A percentile compares a stretch with the other conserved stretches of the same genome.
Evolutionary conservation across 805 yeast species (phyloP).

Genomic region (Debaryomyces hansenii): DNA sequence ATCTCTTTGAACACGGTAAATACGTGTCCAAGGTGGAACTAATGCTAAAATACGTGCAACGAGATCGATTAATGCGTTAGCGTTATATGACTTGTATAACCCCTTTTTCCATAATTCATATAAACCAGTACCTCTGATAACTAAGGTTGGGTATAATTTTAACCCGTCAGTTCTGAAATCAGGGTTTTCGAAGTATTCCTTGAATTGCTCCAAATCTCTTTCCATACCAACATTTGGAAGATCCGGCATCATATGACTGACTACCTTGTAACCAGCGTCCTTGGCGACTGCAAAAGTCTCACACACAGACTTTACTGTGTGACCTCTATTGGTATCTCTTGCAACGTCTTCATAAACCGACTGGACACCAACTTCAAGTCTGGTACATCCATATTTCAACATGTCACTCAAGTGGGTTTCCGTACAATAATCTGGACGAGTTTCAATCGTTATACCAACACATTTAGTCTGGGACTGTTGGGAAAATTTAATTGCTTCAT

Average conservation of each 20-base stretch:
- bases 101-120: slow-evolving; percentile 98
- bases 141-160: slow-evolving; percentile 92
- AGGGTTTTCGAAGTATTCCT: slow-evolving; percentile 96
- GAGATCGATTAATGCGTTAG: slow-evolving; percentile 88
- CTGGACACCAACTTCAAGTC: slow-evolving; percentile 96
- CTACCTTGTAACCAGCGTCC: slow-evolving; percentile 97
- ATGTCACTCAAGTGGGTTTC: slow-evolving; percentile 93
- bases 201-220: slow-evolving; percentile 92
- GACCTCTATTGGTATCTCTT: slow-evolving; percentile 96
- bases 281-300: slow-evolving; percentile 95
- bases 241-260: slow-evolving; percentile 99
- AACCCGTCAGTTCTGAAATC: slow-evolving; percentile 96
- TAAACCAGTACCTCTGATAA: slow-evolving; percentile 94
- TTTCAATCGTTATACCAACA: slow-evolving; percentile 97
- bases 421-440: slow-evolving; percentile 98
- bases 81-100: slow-evolving; percentile 88
- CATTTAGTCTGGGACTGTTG: slow-evolving; percentile 96
- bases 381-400: slow-evolving; percentile 94
- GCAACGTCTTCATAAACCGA: slow-evolving; percentile 98
- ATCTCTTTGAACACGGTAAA: slow-evolving; percentile 97
- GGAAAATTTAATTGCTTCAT: slow-evolving; percentile 86
- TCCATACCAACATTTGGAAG: slow-evolving; percentile 98
- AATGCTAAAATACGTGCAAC: slow-evolving; percentile 94
- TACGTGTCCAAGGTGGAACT: slow-evolving; percentile 99
- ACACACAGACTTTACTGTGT: slow-evolving; percentile 93